phyloP scores from a whole-genome alignment of 805 yeast species.

The Hermanozyma aechmeae region DNA sequence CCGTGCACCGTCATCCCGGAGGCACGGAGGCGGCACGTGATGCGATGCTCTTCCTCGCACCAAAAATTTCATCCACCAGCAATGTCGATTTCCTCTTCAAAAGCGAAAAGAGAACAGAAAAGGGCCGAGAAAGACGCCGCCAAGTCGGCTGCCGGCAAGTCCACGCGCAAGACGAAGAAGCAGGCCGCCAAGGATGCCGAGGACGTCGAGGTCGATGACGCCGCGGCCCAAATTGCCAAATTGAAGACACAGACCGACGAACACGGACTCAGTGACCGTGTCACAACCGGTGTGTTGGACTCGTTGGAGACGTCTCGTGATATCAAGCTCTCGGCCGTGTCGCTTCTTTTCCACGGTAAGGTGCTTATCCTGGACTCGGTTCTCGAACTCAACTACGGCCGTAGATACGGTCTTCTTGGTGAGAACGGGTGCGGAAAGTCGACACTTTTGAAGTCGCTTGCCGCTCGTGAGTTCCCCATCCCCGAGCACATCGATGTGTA shows the following conservation, averaged over 20 bases:
- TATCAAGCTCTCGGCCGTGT: constrained; percentile 81
- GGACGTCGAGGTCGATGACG: constrained; percentile 46
- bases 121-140: constrained; percentile 54
- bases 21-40: no score
- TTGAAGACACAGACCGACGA: constrained; percentile 90
- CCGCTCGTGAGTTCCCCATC: constrained; percentile 93
- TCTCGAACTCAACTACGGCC: constrained; percentile 91
- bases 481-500: constrained; percentile 90
- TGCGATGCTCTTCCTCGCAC: no score
- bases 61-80: not conserved
- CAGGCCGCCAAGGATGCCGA: constrained; percentile 45
- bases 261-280: constrained; percentile 93
- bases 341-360: constrained; percentile 94
- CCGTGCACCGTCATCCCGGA: no score
- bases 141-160: constrained; percentile 57
- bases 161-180: constrained; percentile 55
- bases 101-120: constrained; percentile 97
- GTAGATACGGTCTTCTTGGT: constrained; percentile 95
- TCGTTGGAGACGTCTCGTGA: constrained; percentile 88
- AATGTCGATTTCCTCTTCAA: constrained; percentile 64
- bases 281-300: constrained; percentile 92
- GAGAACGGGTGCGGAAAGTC: constrained; percentile 99
- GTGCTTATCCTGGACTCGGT: constrained; percentile 88
- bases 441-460: constrained; percentile 84
- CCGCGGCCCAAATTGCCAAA: constrained; percentile 71